Evolutionary conservation across 495 filamentous ascomycete species (phyloP), one percentile per base, ranked within the genome.

Genomic region (Chaetomidium leptoderma): DNA sequence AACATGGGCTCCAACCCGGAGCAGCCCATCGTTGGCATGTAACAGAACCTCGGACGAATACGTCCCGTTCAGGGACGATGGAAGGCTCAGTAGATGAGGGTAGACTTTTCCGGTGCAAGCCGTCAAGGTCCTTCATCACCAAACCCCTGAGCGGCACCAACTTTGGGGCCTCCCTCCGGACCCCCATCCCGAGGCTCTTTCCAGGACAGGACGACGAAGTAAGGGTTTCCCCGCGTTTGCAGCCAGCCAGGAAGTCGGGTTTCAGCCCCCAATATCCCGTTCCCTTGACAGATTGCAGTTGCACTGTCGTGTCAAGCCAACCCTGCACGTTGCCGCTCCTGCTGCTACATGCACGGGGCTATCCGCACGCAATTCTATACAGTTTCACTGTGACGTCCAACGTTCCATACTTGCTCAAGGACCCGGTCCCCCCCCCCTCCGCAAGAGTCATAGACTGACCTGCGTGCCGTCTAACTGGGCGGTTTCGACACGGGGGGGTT

Each of bases 221-320:
- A 46, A 16, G 23, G 43, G n/a, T n/a, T 46, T 45, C 52, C 43
- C 58, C 44, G 27, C 29, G 29, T 39, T 37, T 7, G 27, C 39
- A 46, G 40, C 44, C 66, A 60, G 66, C 66, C 66, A 63, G 66
- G 66, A 63, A 66, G 58, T 63, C 63, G 66, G 66, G 63, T 64
- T n/a, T 59, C 51, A 53, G 26, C 55, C 37, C 53, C 59, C 33
- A 55, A 46, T 47, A 43, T 55, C 27, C 35, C 32, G 29, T 7
- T 51, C 33, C 24, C 26, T 47, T 14, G 17, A 14, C 39, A 44
- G 3, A 11, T 13, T 46, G 40, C 19, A 45, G 39, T 44, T 10
- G 14, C 40, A 55, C 7, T 4, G 24, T 26, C 7, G 29, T 24
- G 13, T 46, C 42, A 44, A 30, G 19, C 52, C n/a, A n/a, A 45